Conservation (phyloP, 2,329 filamentous ascomycete species). For the Aphanocladium album region DNA sequence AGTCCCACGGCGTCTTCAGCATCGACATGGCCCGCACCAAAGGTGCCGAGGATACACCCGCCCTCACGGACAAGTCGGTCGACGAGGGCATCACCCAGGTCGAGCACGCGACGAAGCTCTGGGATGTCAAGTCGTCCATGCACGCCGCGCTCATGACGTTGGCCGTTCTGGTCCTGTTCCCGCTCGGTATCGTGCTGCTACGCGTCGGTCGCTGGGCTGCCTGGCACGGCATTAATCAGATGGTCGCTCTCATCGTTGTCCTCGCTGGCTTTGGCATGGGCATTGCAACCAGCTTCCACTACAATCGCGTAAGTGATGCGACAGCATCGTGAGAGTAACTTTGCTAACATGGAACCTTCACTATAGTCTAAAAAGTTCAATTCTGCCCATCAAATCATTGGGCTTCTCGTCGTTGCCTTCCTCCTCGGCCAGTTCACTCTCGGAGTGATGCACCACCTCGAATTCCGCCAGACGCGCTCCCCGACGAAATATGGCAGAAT, state of each 20-base stretch:
- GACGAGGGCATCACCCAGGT: conserved; percentile 32
- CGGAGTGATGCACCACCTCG: conserved; percentile 51
- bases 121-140: conserved; percentile 36
- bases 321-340: not conserved
- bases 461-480: conserved; percentile 44
- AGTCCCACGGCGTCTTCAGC: conserved; percentile 48
- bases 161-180: conserved; percentile 50
- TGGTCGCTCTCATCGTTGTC: conserved; percentile 41
- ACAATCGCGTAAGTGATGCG: conserved; percentile 48
- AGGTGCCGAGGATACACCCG: conserved; percentile 38
- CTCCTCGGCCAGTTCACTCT: conserved; percentile 49
- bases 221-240: conserved; percentile 52
- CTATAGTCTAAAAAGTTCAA: conserved; percentile 47
- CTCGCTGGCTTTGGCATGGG: conserved; percentile 48
- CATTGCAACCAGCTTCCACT: conserved; percentile 46
- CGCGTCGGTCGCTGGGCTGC: conserved; percentile 46
- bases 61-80: conserved; percentile 28
- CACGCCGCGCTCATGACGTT: conserved; percentile 52
- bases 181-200: conserved; percentile 50
- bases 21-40: conserved; percentile 51
- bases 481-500: conserved; percentile 46
- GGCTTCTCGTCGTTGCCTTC: conserved; percentile 47
- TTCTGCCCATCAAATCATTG: conserved; percentile 54
- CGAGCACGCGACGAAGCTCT: conserved; percentile 25
- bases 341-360: conserved; percentile 13